Base-by-base conservation (phyloP, 1,284 basidiomycete genomes). In the Cryptococcus sp. region DNA sequence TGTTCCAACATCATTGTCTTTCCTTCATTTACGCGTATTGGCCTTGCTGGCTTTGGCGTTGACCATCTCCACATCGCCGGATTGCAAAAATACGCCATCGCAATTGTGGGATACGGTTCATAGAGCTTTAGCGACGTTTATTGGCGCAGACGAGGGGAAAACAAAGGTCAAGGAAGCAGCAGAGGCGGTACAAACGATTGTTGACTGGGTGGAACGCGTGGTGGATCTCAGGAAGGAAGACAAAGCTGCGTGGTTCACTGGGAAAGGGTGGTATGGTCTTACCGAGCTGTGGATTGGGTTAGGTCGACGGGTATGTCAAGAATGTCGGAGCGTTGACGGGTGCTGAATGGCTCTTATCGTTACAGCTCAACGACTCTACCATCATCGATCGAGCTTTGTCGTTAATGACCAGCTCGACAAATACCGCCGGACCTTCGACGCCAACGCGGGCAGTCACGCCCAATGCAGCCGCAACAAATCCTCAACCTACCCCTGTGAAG, bases 251-350 rank as follows among this genome's bases (percentile, higher is more conserved):
- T 74, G 72, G 71, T 67, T 69, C 25, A 47, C 40, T 3, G 72
- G 72, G 0, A 61, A 61, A 26, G 67, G 65, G 46, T 73, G 72
- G 67, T 50, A 63, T 2, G 68, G 59, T 3, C 53, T 75, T 16
- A 50, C 69, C 45, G 74, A 79, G 40, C 51, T 75, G 22, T 78
- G 77, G 78, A 63, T 74, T 8, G 68, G 66, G 15, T 40, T 78
- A 1, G 73, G 70, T 0, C 63, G 74, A 46, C 67, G 66, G 50
- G 77, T 78, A 51, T 56, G 73, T 64, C 5, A 6, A 13, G 7
- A n/a, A 43, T 22, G 38, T 46, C n/a, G 5, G 22, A 17, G 38
- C 8, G 16, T 13, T 10, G 19, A 29, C 19, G 19, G 40, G 20
- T 15, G 39, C 60, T 65, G 57, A 63, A 40, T 3, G 1, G 8